Evolutionary conservation across 129 eudicot species (phyloP), one percentile per base, ranked within the genome.

Genomic region (Flaveria bidentis): DNA sequence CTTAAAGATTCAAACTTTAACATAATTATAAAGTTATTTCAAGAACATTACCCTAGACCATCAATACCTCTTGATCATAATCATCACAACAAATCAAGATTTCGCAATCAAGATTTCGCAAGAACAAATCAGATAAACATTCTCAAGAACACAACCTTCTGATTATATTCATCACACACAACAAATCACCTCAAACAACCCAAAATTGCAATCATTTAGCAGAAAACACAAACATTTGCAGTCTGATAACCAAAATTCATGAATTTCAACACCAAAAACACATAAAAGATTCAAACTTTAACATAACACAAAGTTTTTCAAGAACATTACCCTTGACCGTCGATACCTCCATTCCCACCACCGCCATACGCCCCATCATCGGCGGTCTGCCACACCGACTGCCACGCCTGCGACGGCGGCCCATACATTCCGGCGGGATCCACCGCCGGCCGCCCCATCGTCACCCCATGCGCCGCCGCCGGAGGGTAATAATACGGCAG

Each of bases 321-420:
- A 36, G 41, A 74, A 60, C 25, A 16, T 23, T 75, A 86, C 90
- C 88, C 89, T 78, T 88, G 86, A 12, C 82, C 90, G 20, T 88
- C 90, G 36, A 86, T 75, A 4, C 80, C 85, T n/a, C 85, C 86
- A 66, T 83, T 87, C 33, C 84, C 87, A 14, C 71, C 71, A 22
- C 81, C 81, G 2, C 86, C 97, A 79, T 82, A 88, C 13, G 89
- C 80, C 47, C 85, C 97, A 71, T 88, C 96, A 46, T 90, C 96
- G 71, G 67, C 17, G 13, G 88, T 69, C 86, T 88, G 97, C 97
- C 97, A 91, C 69, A 88, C 91, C 15, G 92, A 88, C 77, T 91
- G 97, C 97, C 97, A 91, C 56, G 97, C 94, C 60, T 86, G 89
- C 12, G 97, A 91, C 55, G 93, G 93, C 25, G 91, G 85, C 11